These are phyloP conservation scores for Mikania micrantha DNA, from an alignment of 129 eudicot species.

Conservation along the genomic window DNA sequence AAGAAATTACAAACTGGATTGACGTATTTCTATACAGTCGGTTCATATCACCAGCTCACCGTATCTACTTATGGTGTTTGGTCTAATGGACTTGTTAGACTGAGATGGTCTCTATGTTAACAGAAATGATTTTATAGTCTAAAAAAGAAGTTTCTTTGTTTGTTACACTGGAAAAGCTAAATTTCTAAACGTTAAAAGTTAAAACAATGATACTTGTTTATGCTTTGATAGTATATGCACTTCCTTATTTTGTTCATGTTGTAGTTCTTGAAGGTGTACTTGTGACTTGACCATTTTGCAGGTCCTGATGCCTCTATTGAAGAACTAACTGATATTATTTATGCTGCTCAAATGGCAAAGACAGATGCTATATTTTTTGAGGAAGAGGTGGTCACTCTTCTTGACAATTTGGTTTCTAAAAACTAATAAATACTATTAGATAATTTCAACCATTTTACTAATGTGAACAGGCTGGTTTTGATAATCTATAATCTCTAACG, in stretches of 20 bases:
- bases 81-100: not conserved
- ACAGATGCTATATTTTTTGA: conserved; percentile 31
- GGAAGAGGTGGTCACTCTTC: conserved; percentile 35
- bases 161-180: not conserved
- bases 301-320: conserved; percentile 57
- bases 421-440: not conserved
- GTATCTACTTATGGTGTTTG: not conserved
- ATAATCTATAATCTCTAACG: not conserved
- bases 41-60: not conserved
- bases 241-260: not conserved
- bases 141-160: not conserved
- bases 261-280: not conserved
- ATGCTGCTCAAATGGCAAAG: conserved; percentile 75
- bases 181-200: not conserved
- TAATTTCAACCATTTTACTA: not conserved
- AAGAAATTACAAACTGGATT: not conserved
- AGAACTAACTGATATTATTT: conserved; percentile 51
- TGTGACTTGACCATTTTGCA: conserved; percentile 15
- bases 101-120: not conserved
- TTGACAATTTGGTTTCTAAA: not conserved
- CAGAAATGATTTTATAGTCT: not conserved
- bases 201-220: not conserved
- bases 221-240: not conserved
- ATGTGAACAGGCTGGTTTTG: not conserved
- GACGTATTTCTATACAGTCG: not conserved